phyloP scores from a whole-genome alignment of 345 rosid species.

The Alliaria petiolata region DNA sequence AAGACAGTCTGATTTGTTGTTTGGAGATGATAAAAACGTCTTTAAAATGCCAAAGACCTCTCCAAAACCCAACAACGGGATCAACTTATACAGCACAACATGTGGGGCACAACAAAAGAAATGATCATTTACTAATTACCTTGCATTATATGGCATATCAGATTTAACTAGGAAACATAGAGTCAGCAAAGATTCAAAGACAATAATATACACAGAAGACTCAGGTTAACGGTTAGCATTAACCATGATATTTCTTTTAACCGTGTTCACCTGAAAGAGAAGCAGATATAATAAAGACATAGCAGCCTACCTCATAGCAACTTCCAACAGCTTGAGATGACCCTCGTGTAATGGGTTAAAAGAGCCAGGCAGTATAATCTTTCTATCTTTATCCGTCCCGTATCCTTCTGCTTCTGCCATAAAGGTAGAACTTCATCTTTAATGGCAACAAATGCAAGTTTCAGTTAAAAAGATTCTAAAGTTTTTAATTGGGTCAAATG shows the following conservation, averaged over 20 bases:
- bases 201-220: no score
- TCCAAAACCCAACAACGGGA: no score
- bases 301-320: conserved; percentile 66
- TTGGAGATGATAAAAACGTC: neutral
- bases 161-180: conserved; percentile 9
- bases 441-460: conserved; percentile 14
- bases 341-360: conserved; percentile 95
- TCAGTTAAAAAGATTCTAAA: no score
- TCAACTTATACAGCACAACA: neutral
- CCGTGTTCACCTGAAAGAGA: neutral
- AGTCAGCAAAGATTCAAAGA: neutral
- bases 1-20: neutral
- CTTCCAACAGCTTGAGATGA: conserved; percentile 87
- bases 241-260: neutral
- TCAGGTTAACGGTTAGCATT: neutral
- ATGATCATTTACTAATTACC: neutral
- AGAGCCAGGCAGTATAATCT: conserved; percentile 83
- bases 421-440: conserved; percentile 16
- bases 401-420: conserved; percentile 49
- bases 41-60: neutral
- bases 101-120: neutral
- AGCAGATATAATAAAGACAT: conserved; percentile 3
- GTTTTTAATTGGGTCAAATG: conserved; percentile 14
- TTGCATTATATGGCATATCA: neutral
- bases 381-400: conserved; percentile 47